phyloP scores from a whole-genome alignment of 75 land plant genomes.

The Pinus taeda region DNA sequence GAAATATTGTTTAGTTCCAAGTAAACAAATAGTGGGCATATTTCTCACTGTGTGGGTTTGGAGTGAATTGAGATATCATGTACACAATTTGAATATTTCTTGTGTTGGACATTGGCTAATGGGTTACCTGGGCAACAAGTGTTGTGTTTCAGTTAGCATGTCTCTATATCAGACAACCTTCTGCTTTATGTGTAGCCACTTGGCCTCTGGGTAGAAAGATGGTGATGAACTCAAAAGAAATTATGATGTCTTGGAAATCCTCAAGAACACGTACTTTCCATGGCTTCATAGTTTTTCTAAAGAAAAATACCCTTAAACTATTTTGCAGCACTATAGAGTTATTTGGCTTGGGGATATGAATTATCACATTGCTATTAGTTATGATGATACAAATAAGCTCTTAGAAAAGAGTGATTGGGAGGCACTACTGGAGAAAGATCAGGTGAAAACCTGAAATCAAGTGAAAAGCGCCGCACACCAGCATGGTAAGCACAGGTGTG shows the following conservation, averaged over 20 bases:
- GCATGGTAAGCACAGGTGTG: conserved; percentile 88
- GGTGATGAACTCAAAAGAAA: conserved; percentile 87
- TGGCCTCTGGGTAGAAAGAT: conserved; percentile 89
- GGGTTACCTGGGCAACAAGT: conserved; percentile 99
- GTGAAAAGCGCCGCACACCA: conserved; percentile 85
- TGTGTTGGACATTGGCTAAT: conserved; percentile 90
- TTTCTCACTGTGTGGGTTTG: conserved; percentile 93
- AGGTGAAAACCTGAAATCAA: conserved; percentile 59
- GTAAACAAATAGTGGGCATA: conserved; percentile 99
- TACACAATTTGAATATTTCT: conserved; percentile 81
- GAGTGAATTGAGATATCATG: conserved; percentile 57
- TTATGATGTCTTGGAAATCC: conserved; percentile 74
- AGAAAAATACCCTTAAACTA: conserved; percentile 59
- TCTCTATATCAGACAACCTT: conserved; percentile 62
- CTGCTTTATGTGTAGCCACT: conserved; percentile 72
- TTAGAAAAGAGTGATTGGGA: conserved; percentile 61
- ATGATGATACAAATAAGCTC: conserved; percentile 24
- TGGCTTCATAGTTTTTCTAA: conserved; percentile 26
- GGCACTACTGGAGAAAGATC: conserved; percentile 68
- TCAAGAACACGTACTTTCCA: conserved; percentile 66
- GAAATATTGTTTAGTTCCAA: conserved; percentile 65
- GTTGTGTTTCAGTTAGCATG: conserved; percentile 90
- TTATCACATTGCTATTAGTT: conserved; percentile 60
- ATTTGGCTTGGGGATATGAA: conserved; percentile 96
- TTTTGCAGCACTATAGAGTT: conserved; percentile 77